phyloP scores from a whole-genome alignment of 306 rosid genomes.

The Luffa aegyptiaca region DNA sequence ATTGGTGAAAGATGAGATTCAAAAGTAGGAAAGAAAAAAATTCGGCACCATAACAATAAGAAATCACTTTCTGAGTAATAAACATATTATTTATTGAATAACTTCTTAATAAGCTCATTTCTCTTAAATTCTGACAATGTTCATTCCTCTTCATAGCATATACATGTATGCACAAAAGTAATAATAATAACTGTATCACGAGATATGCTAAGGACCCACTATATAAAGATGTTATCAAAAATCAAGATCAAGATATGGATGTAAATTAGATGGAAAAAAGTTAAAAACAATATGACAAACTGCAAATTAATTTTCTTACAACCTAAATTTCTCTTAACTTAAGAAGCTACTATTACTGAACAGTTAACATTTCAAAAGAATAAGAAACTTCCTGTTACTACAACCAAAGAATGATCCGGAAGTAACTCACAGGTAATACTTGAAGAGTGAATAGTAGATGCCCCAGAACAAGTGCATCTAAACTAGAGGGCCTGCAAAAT shows the following conservation, averaged over 20 bases:
- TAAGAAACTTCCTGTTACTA: background rate
- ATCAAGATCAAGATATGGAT: background rate
- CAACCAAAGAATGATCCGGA: background rate
- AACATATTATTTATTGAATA: background rate
- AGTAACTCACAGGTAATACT: slow-evolving; percentile 78
- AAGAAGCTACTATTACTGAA: background rate
- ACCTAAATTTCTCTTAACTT: background rate
- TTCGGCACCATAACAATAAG: background rate
- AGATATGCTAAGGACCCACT: background rate
- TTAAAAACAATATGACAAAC: background rate
- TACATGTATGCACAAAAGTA: background rate
- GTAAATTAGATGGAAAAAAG: background rate
- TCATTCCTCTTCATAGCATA: background rate
- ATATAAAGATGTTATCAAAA: background rate
- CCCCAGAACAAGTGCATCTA: slow-evolving; percentile 83
- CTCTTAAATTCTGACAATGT: background rate
- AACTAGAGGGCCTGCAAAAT: slow-evolving; percentile 68
- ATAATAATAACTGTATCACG: background rate
- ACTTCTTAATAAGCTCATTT: background rate
- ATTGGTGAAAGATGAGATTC: background rate
- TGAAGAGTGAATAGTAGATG: slow-evolving; percentile 66
- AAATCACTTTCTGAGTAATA: background rate
- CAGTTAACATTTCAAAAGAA: background rate
- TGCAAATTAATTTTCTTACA: background rate
- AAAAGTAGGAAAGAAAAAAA: background rate